Base-by-base conservation (phyloP, 371 early-diverging fungal species). In the Apophysomyces sp. region DNA sequence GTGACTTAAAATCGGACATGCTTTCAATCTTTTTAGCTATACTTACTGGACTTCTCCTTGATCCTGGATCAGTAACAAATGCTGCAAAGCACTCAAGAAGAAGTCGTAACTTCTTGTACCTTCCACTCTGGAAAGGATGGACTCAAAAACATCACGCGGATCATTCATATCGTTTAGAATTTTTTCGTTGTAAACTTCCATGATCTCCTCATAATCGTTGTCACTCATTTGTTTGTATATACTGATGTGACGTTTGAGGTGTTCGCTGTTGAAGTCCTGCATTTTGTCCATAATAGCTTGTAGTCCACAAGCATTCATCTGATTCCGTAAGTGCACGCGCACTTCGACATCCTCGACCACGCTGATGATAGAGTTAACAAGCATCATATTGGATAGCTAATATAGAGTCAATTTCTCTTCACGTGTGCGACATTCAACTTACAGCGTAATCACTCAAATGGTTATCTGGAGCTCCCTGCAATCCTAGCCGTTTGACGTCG, bases 391-490 rank as follows among this genome's bases (percentile, higher is more conserved):
- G 16, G 93, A 90, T 28, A 94, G 71, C 77, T 84, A 69, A 18
- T 7, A 2, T 9, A 31, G n/a, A 1, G 55, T 34, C 34, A 27
- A 36, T 2, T 36, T 29, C 16, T 4, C n/a, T 26, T 11, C 12
- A 11, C 26, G 39, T 12, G 26, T 4, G 18, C 0, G 7, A 21
- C 9, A 21, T 4, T 1, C 8, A 21, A 66, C 82, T 51, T 85
- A 82, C 85, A 62, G 85, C 89, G 55, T 91, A 93, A 67, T 94
- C 94, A 24, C 83, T 83, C 36, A 94, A 67, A n/a, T 93, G 91
- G 27, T 81, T 82, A 60, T 94, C 94, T 9, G 84, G 79, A 13
- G 86, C 83, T 32, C 73, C 72, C 34, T 69, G 66, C 24, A 82
- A 83, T 4, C 84, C 86, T 27, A 86, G 61, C 63, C 87, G 83